A percentile compares a stretch with the other conserved stretches of the same genome.
phyloP scores from a whole-genome alignment of 2,329 filamentous ascomycete species.

The Beauveria bassiana region DNA sequence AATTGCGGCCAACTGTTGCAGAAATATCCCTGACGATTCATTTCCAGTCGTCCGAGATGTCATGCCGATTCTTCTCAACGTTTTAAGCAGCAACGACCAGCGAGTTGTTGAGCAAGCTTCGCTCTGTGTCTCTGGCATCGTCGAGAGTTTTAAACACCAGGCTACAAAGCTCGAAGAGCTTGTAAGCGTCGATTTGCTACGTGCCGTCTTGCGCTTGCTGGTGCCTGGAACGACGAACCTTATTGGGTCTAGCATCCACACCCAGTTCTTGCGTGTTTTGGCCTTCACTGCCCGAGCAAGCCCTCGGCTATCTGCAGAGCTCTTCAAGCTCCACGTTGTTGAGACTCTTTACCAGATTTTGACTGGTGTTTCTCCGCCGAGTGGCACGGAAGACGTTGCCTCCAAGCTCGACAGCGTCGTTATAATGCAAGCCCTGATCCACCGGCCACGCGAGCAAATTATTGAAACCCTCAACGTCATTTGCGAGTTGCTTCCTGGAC shows the following conservation, averaged over 20 bases:
- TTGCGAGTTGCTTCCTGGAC: slow-evolving; percentile 79
- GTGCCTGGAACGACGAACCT: slow-evolving; percentile 92
- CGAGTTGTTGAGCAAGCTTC: slow-evolving; percentile 96
- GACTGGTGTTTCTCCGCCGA: slow-evolving; percentile 87
- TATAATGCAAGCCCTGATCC: slow-evolving; percentile 97
- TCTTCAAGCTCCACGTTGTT: slow-evolving; percentile 94
- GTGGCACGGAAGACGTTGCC: slow-evolving; percentile 66
- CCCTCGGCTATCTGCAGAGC: slow-evolving; percentile 75
- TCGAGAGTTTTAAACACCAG: slow-evolving; percentile 92
- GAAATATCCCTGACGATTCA: slow-evolving; percentile 90
- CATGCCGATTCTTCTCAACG: slow-evolving; percentile 90
- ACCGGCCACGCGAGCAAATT: slow-evolving; percentile 89
- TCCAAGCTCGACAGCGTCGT: slow-evolving; percentile 92
- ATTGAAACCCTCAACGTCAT: slow-evolving; percentile 97
- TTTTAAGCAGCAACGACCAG: slow-evolving; percentile 86
- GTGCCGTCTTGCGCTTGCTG: slow-evolving; percentile 76
- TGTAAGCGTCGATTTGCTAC: slow-evolving; percentile 79
- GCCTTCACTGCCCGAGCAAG: slow-evolving; percentile 87
- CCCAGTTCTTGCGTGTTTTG: slow-evolving; percentile 86
- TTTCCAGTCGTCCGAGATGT: slow-evolving; percentile 89
- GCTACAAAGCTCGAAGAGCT: slow-evolving; percentile 85
- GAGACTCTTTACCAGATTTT: slow-evolving; percentile 97
- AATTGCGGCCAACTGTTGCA: slow-evolving; percentile 95
- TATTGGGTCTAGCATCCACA: slow-evolving; percentile 90
- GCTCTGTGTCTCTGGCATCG: slow-evolving; percentile 87